Evolutionary conservation across 129 eudicot species (phyloP), one percentile per base, ranked within the genome.

Genomic region (Calendula officinalis): DNA sequence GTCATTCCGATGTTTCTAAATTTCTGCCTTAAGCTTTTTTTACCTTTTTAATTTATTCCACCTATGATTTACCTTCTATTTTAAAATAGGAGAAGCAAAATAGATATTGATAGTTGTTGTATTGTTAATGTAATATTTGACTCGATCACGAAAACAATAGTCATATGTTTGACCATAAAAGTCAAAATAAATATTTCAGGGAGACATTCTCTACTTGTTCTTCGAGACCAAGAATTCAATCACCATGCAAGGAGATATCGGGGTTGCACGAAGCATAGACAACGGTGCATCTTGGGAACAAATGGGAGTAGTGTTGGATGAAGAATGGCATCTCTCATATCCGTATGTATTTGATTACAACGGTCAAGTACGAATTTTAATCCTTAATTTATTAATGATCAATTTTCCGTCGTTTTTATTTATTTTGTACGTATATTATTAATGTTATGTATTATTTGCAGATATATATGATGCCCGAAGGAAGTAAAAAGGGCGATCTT

Each of bases 381-480:
- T 36, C 40, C 8, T 27, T 6, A 3, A 8, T 43, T 32, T 8
- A 0, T 66, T 5, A 38, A 36, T n/a, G n/a, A n/a, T n/a, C n/a
- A n/a, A n/a, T n/a, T n/a, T n/a, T n/a, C n/a, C n/a, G n/a, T n/a
- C n/a, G n/a, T n/a, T n/a, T n/a, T n/a, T n/a, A n/a, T n/a, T n/a
- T n/a, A 4, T 6, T 66, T 38, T 6, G 8, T 27, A 43, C 9
- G 34, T 11, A 55, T 56, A 6, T 38, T 16, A 15, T 50, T 64
- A 16, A 64, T 39, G 33, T 45, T 14, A 7, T 17, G 16, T 34
- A 36, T 6, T 54, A 60, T 32, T 7, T 39, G 6, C 74, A 91
- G 95, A 91, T 85, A 41, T 91, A 87, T 60, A 83, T 91, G 96
- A 80, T 91, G 94, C 96, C 98, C 7, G 98, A 91, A 81, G 84